phyloP scores from a whole-genome alignment of 768 basidiomycete species.

The Flagelloscypha sp. region DNA sequence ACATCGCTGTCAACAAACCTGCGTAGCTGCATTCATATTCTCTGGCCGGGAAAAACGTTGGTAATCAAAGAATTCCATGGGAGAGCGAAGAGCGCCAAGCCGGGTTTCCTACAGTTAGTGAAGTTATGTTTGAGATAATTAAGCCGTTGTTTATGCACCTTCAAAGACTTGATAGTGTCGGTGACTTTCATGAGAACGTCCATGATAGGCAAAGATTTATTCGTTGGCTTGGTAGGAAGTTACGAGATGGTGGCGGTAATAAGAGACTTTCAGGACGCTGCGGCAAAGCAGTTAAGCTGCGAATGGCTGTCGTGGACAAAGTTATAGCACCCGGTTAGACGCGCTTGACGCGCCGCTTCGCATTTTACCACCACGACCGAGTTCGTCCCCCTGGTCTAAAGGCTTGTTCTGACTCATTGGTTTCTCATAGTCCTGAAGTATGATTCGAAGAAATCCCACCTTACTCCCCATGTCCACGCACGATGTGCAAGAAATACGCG shows the following conservation, averaged over 20 bases:
- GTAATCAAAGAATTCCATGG: slow-evolving; percentile 75
- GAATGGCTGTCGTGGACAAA: neutral
- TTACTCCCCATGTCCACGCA: slow-evolving; percentile 67
- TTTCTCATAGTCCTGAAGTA: slow-evolving; percentile 14
- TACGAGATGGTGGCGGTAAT: slow-evolving; percentile 6
- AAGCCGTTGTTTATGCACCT: slow-evolving; percentile 38
- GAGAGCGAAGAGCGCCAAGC: slow-evolving; percentile 65
- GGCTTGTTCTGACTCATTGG: slow-evolving; percentile 7
- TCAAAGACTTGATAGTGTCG: slow-evolving; percentile 61
- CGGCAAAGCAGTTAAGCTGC: slow-evolving; percentile 11
- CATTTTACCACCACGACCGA: slow-evolving; percentile 10
- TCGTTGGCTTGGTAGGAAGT: slow-evolving; percentile 5
- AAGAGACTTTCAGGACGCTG: slow-evolving; percentile 3
- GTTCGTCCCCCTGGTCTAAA: slow-evolving; percentile 14
- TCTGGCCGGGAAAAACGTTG: slow-evolving; percentile 79
- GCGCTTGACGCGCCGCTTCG: slow-evolving; percentile 4
- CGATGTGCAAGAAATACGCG: slow-evolving; percentile 74
- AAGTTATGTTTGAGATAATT: neutral
- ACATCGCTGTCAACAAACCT: slow-evolving; percentile 46
- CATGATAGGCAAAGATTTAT: slow-evolving; percentile 33
- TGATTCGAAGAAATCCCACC: slow-evolving; percentile 76
- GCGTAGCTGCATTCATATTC: slow-evolving; percentile 71
- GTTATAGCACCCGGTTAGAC: neutral
- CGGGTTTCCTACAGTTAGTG: slow-evolving; percentile 54
- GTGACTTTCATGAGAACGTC: slow-evolving; percentile 56